Percentiles rank a stretch among this genome's conserved stretches.
These are phyloP conservation scores for Gracilaria vermiculophylla DNA, from an alignment of 23 red algal species.

Conservation along the genomic window DNA sequence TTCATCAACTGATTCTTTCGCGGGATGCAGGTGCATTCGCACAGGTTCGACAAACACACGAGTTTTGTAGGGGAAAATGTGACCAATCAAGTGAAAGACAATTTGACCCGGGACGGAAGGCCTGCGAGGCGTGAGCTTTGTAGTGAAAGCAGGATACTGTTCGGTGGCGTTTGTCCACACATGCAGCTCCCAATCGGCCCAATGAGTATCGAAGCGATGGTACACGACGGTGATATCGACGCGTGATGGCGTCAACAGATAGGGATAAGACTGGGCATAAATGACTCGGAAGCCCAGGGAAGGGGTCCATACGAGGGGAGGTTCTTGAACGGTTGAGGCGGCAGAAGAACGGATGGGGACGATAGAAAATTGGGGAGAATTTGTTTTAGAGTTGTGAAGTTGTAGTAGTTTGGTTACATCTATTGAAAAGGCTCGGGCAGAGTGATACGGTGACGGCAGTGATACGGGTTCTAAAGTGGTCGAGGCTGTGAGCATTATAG, in stretches of 20 bases:
- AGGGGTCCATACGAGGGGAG: background rate
- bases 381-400: background rate
- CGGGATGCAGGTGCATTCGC: constrained; percentile 31
- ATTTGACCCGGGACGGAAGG: background rate
- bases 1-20: background rate
- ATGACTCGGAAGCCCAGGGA: constrained; percentile 15
- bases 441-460: background rate
- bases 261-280: constrained; percentile 25
- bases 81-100: constrained; percentile 25
- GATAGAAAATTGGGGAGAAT: background rate
- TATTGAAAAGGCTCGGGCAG: background rate
- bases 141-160: background rate
- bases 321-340: background rate
- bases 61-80: constrained; percentile 40
- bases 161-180: constrained; percentile 25
- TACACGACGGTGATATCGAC: constrained; percentile 25
- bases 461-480: background rate
- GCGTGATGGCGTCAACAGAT: background rate
- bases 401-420: background rate
- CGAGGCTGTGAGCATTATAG: background rate
- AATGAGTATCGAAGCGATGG: constrained; percentile 34
- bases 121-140: constrained; percentile 12
- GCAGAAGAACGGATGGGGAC: background rate
- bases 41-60: constrained; percentile 26
- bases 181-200: constrained; percentile 50